Base-by-base conservation (phyloP, 305 asterid species). In the Rubia balearica region DNA sequence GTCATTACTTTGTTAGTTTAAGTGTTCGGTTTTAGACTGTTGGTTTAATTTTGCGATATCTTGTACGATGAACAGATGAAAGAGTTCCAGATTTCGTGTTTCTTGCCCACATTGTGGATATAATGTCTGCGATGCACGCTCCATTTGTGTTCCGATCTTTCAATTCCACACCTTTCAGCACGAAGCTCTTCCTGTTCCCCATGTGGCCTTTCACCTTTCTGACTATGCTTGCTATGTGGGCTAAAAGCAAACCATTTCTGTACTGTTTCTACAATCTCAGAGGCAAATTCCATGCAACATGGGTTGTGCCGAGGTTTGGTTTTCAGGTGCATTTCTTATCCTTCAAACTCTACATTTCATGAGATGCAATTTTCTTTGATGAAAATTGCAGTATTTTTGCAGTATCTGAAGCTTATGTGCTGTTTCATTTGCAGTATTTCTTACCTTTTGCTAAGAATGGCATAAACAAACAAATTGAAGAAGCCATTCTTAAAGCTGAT, bases 271-370 rank as follows among this genome's bases (percentile, higher is more conserved):
- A 94, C 85, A 38, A 76, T 77, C 96, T 91, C 77, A 81, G 96
- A 78, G 92, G 95, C 27, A 84, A 71, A 71, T 67, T 85, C 78
- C 91, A 85, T 76, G 90, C 91, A 51, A 85, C 89, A 17, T 94
- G 99, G 99, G 71, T 41, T 49, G 96, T 91, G 61, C 99, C 99
- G 24, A 83, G 99, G 80, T 89, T 79, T 56, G 96, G 97, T 51
- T 91, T 94, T 67, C 99, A 94, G 96, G 99, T 88, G 48, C 48
- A 41, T 43, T 59, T 55, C 46, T 64, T 6, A 48, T 61, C 62
- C 45, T 70, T 22, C 5, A 75, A 38, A 71, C 13, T 60, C n/a
- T 66, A 8, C 59, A 56, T 67, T 65, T 53, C 43, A 11, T 14
- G 24, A 59, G 9, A 57, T 41, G 61, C 3, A 4, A 7, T 46